phyloP scores from a whole-genome alignment of 2,329 filamentous ascomycete species.

The Diaporthe australafricana region DNA sequence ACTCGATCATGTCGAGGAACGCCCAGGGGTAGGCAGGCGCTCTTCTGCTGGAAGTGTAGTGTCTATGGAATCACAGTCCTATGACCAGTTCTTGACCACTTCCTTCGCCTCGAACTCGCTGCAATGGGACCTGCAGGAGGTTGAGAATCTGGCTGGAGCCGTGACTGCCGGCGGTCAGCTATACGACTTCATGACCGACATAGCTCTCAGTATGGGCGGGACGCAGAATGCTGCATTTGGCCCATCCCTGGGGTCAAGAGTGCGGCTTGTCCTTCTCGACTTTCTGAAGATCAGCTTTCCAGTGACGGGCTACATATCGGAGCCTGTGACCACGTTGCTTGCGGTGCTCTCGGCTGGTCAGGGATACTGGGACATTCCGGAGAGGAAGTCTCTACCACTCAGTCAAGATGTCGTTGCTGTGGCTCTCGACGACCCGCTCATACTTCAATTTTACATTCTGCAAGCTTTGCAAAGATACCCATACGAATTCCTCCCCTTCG shows the following conservation, averaged over 20 bases:
- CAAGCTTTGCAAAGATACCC: conserved; percentile 84
- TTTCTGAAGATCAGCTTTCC: conserved; percentile 75
- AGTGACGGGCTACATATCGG: conserved; percentile 78
- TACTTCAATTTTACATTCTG: conserved; percentile 71
- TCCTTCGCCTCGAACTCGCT: conserved; percentile 54
- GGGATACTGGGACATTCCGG: conserved; percentile 65
- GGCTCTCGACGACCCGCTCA: conserved; percentile 64
- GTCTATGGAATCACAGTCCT: conserved; percentile 70
- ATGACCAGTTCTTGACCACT: conserved; percentile 65
- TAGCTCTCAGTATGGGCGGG: conserved; percentile 60
- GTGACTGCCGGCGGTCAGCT: conserved; percentile 63
- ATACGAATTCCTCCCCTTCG: conserved; percentile 84
- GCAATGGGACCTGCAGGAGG: conserved; percentile 63
- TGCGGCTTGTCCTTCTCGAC: conserved; percentile 75
- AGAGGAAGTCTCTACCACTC: conserved; percentile 50
- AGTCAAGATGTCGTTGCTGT: conserved; percentile 49
- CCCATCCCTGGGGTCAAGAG: conserved; percentile 68
- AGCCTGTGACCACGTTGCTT: conserved; percentile 75
- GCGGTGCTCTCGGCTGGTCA: conserved; percentile 69
- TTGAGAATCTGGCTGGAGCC: conserved; percentile 61
- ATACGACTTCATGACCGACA: conserved; percentile 64
- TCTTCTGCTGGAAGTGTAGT: conserved; percentile 73
- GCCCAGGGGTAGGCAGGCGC: conserved; percentile 57
- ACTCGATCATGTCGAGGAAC: conserved; percentile 48
- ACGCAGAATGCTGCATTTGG: conserved; percentile 61